phyloP scores from a whole-genome alignment of 768 basidiomycete genomes.

The Dioszegia aurantiaca region DNA sequence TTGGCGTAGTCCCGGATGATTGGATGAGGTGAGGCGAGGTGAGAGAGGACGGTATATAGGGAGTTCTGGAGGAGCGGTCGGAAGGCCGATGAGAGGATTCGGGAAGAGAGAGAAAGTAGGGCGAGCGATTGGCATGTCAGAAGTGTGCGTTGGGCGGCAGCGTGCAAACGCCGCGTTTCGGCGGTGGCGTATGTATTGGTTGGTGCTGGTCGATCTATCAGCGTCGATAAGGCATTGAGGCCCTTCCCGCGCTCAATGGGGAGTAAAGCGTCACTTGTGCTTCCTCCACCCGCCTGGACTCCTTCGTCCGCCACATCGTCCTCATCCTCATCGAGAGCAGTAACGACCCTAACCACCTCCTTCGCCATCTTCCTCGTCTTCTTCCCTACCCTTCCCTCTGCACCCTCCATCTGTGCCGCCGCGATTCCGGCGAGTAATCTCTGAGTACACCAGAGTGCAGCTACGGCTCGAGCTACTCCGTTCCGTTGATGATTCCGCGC shows the following conservation, averaged over 20 bases:
- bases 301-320: conserved; percentile 33
- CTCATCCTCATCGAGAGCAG: conserved; percentile 68
- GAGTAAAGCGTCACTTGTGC: conserved; percentile 50
- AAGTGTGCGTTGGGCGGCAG: conserved; percentile 60
- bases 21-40: conserved; percentile 68
- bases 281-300: conserved; percentile 37
- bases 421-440: conserved; percentile 72
- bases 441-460: conserved; percentile 79
- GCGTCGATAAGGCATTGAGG: conserved; percentile 61
- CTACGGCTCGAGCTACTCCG: conserved; percentile 55
- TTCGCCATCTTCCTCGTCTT: conserved; percentile 66
- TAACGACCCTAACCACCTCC: conserved; percentile 62
- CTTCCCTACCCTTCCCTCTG: conserved; percentile 52
- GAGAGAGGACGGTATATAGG: conserved; percentile 82
- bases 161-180: conserved; percentile 38
- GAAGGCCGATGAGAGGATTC: conserved; percentile 71
- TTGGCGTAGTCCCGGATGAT: conserved; percentile 73
- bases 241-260: conserved; percentile 67
- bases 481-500: conserved; percentile 59
- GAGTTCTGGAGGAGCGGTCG: conserved; percentile 69
- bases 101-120: conserved; percentile 66
- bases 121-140: conserved; percentile 71
- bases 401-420: conserved; percentile 24
- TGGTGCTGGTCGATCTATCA: conserved; percentile 46
- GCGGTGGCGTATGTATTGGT: conserved; percentile 42